Base-by-base conservation (phyloP, 352 stramenopile genomes). In the Phytopythium cucurbitacearum region DNA sequence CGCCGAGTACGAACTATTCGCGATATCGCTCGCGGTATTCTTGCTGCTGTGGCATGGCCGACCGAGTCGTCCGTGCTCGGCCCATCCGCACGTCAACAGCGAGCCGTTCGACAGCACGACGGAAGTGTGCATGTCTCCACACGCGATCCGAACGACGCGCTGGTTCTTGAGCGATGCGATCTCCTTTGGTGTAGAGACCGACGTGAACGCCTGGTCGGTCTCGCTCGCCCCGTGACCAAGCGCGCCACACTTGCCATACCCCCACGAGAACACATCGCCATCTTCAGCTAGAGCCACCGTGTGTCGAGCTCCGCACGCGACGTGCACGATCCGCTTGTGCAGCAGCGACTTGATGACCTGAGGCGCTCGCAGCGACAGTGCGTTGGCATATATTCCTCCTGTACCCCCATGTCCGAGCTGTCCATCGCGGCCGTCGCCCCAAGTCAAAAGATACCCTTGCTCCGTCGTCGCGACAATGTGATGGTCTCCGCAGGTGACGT, bases 371-470 rank as follows among this genome's bases (percentile, higher is more conserved):
- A 51, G 40, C 11, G 42, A 21, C 11, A 16, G 48, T 4, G 28
- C n/a, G 9, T 15, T 6, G 28, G 53, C 51, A 6, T 51, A 28
- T 28, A 28, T 28, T 33, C 9, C 11, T 16, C 36, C 36, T 10
- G 47, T 1, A 32, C 15, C 3, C 45, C 40, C 9, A 57, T 34
- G 28, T 15, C 63, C n/a, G 3, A 32, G 42, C 32, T 8, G 38
- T 40, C 13, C 64, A 8, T 75, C 60, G 3, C 57, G 52, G 7
- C 67, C 68, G n/a, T 81, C 65, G n/a, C 84, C 84, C 79, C 77
- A 94, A n/a, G 73, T 76, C 36, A 91, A 59, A 36, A 90, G 37
- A 60, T 89, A 87, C 13, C 80, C 81, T 38, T 88, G 78, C 57
- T 94, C 81, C 2, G 77, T 90, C 42, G 82, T 59, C 32, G 73